Evolutionary conservation across 1,284 basidiomycete genomes (phyloP), one percentile per base, ranked within the genome.

Genomic region (Pseudozyma thailandica): DNA sequence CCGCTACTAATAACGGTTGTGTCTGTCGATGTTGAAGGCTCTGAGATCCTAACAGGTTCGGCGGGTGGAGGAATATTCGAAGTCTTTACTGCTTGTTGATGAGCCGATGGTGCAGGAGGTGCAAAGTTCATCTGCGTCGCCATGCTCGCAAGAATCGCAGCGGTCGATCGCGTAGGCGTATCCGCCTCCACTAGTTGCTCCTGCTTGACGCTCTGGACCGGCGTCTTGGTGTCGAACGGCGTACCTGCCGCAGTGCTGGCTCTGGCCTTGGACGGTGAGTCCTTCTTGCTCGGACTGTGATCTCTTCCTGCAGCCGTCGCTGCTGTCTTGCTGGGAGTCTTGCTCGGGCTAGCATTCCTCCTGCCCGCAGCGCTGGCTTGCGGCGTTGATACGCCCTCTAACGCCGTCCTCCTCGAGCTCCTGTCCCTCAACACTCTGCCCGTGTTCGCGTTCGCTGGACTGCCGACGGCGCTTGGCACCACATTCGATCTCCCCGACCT

Each of bases 401-500:
- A 35, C n/a, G 33, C 33, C 13, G 33, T 35, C 15, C 33, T 12
- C 6, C 33, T 35, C 15, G 54, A 41, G 0, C 39, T 46, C 41
- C 65, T 25, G 31, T 63, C 65, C 5, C 65, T 38, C 28, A 71
- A 49, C 15, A 63, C 60, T 26, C 66, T 51, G 0, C 60, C 57
- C 6, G 35, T 50, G 6, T 25, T 33, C 2, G 20, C 35, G 13
- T 30, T 27, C 1, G 50, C 44, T 4, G 66, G 66, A 23, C 60
- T 60, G n/a, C 30, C 45, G 3, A 44, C 35, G 0, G 47, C 50
- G 16, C 57, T 60, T 5, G 49, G 6, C 13, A 31, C 18, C 1
- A 45, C 28, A 33, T 35, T 52, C 15, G 47, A 13, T 27, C 51
- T 37, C 0, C 51, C 41, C 26, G 39, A 21, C 7, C 48, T 27